Percentiles rank a stretch among this genome's conserved stretches.
Evolutionary conservation across 129 eudicot species (phyloP).

Genomic region (Flaveria linearis): DNA sequence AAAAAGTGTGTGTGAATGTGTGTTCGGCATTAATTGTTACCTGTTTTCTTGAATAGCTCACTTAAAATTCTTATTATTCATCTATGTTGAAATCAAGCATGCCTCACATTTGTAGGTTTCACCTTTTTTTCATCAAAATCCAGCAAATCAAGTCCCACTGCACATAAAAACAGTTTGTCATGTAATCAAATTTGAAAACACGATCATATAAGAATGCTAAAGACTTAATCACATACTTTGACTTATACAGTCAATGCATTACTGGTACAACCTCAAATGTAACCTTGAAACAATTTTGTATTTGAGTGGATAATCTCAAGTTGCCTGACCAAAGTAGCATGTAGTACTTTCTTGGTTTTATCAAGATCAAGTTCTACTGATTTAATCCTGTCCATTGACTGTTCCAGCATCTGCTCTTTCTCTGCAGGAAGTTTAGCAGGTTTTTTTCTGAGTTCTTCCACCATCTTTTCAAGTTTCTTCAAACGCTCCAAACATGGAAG

Average conservation of each 20-base stretch:
- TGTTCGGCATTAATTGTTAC: no score
- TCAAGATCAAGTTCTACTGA: conserved; percentile 82
- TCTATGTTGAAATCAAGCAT: no score
- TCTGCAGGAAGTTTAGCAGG: conserved; percentile 71
- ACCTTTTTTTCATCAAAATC: conserved; percentile 6
- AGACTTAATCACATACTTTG: neutral
- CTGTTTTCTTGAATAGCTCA: no score
- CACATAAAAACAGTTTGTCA: neutral
- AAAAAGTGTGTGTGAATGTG: no score
- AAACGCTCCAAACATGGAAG: conserved; percentile 76
- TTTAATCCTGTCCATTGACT: conserved; percentile 79
- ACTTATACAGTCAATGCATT: conserved; percentile 12
- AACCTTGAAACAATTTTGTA: neutral
- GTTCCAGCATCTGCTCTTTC: conserved; percentile 73
- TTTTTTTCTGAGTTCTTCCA: conserved; percentile 64
- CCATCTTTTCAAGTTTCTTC: conserved; percentile 56
- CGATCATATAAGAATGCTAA: neutral
- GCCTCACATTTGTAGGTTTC: conserved; percentile 22
- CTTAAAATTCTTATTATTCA: no score
- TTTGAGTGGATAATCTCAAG: conserved; percentile 42
- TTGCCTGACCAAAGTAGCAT: conserved; percentile 72
- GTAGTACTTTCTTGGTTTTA: conserved; percentile 72
- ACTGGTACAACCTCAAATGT: neutral
- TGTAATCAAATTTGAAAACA: neutral
- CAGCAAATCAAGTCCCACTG: conserved; percentile 16